phyloP scores from a whole-genome alignment of 768 basidiomycete genomes.

The Gelatoporia subvermispora region DNA sequence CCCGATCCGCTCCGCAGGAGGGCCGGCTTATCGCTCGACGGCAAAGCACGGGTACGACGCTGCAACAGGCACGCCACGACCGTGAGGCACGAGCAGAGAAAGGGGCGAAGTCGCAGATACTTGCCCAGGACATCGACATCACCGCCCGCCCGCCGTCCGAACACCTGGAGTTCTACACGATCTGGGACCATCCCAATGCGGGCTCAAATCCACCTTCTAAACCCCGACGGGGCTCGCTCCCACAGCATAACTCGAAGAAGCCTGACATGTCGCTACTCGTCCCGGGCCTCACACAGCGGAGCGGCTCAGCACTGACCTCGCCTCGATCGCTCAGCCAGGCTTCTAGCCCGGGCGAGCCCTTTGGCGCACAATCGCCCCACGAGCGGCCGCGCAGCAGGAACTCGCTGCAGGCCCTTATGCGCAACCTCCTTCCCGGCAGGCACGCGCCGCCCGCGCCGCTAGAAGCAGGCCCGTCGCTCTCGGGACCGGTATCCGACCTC shows the following conservation, averaged over 20 bases:
- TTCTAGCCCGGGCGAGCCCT: constrained; percentile 11
- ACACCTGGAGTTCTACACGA: constrained; percentile 12
- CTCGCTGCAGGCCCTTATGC: constrained; percentile 10
- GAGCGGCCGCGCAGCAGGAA: constrained; percentile 20
- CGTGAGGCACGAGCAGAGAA: constrained; percentile 23
- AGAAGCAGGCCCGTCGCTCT: too few relatives aligned
- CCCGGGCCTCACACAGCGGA: constrained; percentile 16
- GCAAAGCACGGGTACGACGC: constrained; percentile 4
- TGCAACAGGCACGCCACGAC: constrained; percentile 18
- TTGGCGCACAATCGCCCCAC: constrained; percentile 10
- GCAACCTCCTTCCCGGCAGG: constrained; percentile 5
- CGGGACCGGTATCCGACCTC: too few relatives aligned
- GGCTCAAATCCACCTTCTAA: constrained; percentile 2
- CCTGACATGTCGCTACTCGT: constrained; percentile 17
- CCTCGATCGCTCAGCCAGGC: constrained; percentile 23
- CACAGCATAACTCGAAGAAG: constrained; percentile 8
- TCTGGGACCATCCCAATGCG: constrained; percentile 10
- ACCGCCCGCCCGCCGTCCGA: constrained; percentile 5
- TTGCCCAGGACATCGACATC: constrained; percentile 4
- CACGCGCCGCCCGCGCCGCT: too few relatives aligned
- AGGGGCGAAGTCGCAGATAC: constrained; percentile 17
- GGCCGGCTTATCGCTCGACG: constrained; percentile 1
- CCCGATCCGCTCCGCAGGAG: constrained; percentile 26
- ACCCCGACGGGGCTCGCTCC: constrained; percentile 27
- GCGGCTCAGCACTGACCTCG: constrained; percentile 19